Percentiles rank a stretch among this genome's conserved stretches.
phyloP scores from a whole-genome alignment of 805 yeast genomes.

The Cyberlindnera maclurae region DNA sequence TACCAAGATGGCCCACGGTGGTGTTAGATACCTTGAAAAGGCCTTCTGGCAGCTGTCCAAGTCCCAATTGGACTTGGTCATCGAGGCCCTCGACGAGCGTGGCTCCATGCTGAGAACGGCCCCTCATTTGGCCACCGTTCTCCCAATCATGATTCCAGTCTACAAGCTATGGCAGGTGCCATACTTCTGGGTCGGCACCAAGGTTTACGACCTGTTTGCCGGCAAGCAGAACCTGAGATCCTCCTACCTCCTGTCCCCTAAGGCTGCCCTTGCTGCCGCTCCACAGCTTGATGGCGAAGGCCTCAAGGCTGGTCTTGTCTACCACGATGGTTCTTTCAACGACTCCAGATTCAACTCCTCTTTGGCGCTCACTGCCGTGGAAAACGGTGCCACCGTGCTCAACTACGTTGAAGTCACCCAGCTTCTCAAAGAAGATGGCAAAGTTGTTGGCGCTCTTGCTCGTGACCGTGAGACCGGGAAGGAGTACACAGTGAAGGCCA shows the following conservation, averaged over 20 bases:
- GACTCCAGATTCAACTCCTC: conserved; percentile 87
- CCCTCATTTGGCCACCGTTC: conserved; percentile 78
- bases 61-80: conserved; percentile 81
- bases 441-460: conserved; percentile 71
- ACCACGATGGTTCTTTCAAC: conserved; percentile 93
- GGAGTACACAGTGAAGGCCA: conserved; percentile 55
- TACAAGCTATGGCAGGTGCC: conserved; percentile 95
- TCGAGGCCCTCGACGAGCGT: conserved; percentile 84
- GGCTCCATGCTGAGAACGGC: conserved; percentile 83
- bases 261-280: conserved; percentile 62
- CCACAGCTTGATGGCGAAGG: conserved; percentile 78
- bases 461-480: conserved; percentile 64
- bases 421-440: conserved; percentile 58
- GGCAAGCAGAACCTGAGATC: conserved; percentile 79
- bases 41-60: conserved; percentile 89
- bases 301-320: conserved; percentile 85
- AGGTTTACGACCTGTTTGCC: conserved; percentile 87
- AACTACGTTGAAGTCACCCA: conserved; percentile 81
- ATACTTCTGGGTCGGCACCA: conserved; percentile 85
- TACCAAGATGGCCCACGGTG: conserved; percentile 96
- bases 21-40: conserved; percentile 91
- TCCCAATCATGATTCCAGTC: conserved; percentile 95
- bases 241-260: conserved; percentile 64
- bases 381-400: conserved; percentile 82
- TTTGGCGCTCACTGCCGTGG: conserved; percentile 77